A percentile compares a stretch with the other conserved stretches of the same genome.
These are phyloP conservation scores for Pilaira anomala DNA, from an alignment of 192 early-diverging fungal genomes.

Conservation along the genomic window DNA sequence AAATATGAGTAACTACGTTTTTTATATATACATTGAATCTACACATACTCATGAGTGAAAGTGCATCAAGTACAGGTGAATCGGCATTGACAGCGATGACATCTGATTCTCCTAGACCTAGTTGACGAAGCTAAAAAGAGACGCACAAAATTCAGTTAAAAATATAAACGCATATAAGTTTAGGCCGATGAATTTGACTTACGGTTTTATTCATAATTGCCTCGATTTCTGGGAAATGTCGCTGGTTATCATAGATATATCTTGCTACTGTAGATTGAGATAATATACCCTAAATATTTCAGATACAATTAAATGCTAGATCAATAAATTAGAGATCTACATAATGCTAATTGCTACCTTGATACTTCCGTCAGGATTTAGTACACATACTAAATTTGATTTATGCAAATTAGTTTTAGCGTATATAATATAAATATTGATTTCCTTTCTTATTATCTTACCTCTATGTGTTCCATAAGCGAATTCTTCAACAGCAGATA, in stretches of 20 bases:
- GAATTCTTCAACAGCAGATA: slow-evolving; percentile 70
- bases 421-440: neutral
- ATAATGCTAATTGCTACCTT: slow-evolving; percentile 20
- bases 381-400: slow-evolving; percentile 60
- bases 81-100: slow-evolving; percentile 52
- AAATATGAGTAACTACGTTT: slow-evolving; percentile 7
- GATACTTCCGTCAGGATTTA: slow-evolving; percentile 58
- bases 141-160: too few species aligned
- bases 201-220: slow-evolving; percentile 45
- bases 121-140: slow-evolving; percentile 41
- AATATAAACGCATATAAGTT: neutral
- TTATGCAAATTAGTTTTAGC: neutral
- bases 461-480: slow-evolving; percentile 73
- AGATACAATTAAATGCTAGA: neutral
- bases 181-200: slow-evolving; percentile 5
- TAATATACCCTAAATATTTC: slow-evolving; percentile 59
- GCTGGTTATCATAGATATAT: slow-evolving; percentile 64
- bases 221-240: slow-evolving; percentile 43
- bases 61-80: slow-evolving; percentile 62
- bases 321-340: neutral
- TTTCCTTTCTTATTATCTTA: slow-evolving; percentile 18
- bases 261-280: slow-evolving; percentile 72
- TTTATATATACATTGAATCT: neutral
- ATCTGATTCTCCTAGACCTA: slow-evolving; percentile 53
- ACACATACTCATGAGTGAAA: slow-evolving; percentile 56